Conservation (phyloP, 2,329 filamentous ascomycete species). For the Fusarium armeniacum region DNA sequence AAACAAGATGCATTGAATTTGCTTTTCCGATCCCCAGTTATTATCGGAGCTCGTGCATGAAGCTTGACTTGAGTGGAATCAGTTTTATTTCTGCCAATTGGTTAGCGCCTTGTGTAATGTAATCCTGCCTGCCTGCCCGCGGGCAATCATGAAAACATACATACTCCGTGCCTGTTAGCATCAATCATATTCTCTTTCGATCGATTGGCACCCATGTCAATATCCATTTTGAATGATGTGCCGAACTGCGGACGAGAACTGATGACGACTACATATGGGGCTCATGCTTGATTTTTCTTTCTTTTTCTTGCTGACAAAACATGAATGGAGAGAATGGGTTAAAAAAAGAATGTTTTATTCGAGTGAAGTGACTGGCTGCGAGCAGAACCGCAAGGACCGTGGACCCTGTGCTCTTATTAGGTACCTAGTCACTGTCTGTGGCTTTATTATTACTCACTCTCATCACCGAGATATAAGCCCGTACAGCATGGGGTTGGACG, state of each 20-base stretch:
- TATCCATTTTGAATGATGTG: conserved; percentile 5
- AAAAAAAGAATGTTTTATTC: not conserved
- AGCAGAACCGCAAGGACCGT: conserved; percentile 35
- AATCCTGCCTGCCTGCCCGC: not conserved
- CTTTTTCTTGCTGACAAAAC: conserved; percentile 27
- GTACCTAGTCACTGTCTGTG: not conserved
- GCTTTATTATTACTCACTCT: not conserved
- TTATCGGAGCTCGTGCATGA: conserved; percentile 32
- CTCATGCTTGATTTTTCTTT: not conserved
- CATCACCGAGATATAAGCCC: not conserved
- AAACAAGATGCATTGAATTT: conserved; percentile 33
- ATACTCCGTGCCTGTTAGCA: not conserved
- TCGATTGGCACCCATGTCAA: conserved; percentile 29
- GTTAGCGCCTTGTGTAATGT: conserved; percentile 35
- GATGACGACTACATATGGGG: conserved; percentile 36
- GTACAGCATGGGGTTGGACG: conserved; percentile 23
- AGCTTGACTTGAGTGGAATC: conserved; percentile 24
- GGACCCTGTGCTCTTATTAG: not conserved
- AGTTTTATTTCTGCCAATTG: conserved; percentile 8
- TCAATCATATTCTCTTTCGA: conserved; percentile 20
- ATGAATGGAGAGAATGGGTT: not conserved
- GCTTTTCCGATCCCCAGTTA: conserved; percentile 31
- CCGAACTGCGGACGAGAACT: conserved; percentile 21
- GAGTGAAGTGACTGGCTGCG: conserved; percentile 7
- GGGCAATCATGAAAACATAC: not conserved